Evolutionary conservation across 192 early-diverging fungal genomes (phyloP), one percentile per base, ranked within the genome.

Genomic region (Paraglomus occultum): DNA sequence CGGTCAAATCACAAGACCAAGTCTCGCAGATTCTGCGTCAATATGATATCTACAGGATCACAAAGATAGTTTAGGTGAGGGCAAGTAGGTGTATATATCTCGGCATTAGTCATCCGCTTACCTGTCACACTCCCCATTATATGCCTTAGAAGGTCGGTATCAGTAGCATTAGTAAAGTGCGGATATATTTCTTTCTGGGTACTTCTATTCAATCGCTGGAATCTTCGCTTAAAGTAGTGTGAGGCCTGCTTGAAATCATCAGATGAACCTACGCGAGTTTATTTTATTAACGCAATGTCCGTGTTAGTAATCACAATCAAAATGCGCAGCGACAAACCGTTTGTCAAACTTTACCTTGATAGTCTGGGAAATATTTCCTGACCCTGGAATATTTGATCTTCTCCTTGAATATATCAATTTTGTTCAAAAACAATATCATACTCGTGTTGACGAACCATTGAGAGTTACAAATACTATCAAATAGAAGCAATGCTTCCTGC

Each of bases 381-480:
- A 87, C 79, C 14, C 76, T 76, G 1, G 85, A 79, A 22, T 70
- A 57, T 23, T 60, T 5, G 18, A 87, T 82, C 66, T 87, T 87
- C 40, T 72, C 51, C 61, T 80, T 73, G 52, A 87, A 87, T 15
- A 87, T 83, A 57, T 87, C 85, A 6, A 84, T 86, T 74, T 87
- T 87, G 75, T 87, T 87, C 60, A 87, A 52, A 49, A 87, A 86
- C 18, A 87, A 49, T 48, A 87, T 87, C 75, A 87, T 86, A 8
- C 82, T 80, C 5, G 85, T 87, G 39, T 83, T 78, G 17, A 78
- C 75, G 67, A 87, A 87, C 84, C 84, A 85, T 69, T 77, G 75
- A 1, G 84, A 85, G 23, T 87, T 87, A 70, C 84, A 85, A 66
- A 86, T 84, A 22, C 77, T 78, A 64, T 86, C 85, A 50, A 86